phyloP scores from a whole-genome alignment of 148 eudicot genomes.

The Polygonum maritimum region DNA sequence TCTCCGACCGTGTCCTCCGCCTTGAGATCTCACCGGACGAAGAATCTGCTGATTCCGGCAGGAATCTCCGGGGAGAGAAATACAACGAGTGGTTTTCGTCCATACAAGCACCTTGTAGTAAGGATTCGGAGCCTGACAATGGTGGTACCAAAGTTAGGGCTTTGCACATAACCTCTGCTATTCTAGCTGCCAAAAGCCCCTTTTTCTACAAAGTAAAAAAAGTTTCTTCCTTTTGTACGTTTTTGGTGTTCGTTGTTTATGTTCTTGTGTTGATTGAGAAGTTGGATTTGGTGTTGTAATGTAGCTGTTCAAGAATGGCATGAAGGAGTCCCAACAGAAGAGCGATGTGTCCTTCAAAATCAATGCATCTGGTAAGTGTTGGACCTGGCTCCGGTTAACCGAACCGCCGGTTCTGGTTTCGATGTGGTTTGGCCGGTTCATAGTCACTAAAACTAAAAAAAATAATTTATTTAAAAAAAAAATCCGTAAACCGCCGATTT shows the following conservation, averaged over 20 bases:
- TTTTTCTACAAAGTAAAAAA: background rate
- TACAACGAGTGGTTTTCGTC: background rate
- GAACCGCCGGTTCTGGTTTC: too few relatives aligned
- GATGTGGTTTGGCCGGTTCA: too few relatives aligned
- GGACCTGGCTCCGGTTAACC: background rate
- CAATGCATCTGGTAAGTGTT: background rate
- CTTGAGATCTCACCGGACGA: constrained; percentile 46
- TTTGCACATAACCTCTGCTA: too few relatives aligned
- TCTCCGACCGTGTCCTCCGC: constrained; percentile 47
- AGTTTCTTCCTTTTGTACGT: too few relatives aligned
- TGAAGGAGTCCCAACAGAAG: background rate
- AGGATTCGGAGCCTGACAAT: background rate
- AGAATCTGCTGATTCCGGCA: background rate
- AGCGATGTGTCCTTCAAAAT: background rate
- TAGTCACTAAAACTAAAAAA: too few relatives aligned
- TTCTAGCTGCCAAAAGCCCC: background rate
- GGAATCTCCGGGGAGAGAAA: background rate
- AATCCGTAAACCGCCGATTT: too few relatives aligned
- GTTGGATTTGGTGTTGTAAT: background rate
- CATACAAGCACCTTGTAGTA: background rate
- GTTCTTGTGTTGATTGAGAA: too few relatives aligned
- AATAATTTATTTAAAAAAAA: too few relatives aligned
- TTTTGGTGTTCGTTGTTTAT: too few relatives aligned
- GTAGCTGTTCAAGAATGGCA: background rate
- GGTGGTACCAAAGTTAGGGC: too few relatives aligned